Percentiles rank a stretch among this genome's conserved stretches.
Conservation (phyloP, 768 basidiomycete species). For the Chiua virens region DNA sequence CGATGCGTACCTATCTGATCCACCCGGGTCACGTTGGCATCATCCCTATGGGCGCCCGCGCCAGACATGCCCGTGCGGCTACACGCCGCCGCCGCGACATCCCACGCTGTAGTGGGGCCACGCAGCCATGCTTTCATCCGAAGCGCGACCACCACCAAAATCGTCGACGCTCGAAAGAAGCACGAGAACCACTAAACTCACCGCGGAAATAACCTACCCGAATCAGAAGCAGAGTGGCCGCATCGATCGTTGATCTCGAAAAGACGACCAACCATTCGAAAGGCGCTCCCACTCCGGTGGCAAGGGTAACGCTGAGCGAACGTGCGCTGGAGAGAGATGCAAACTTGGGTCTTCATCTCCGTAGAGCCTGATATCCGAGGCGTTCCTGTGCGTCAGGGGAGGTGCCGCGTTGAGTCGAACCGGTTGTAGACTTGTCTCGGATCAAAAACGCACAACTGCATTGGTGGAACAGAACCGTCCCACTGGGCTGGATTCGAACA, state of each 20-base stretch:
- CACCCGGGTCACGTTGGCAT: neutral
- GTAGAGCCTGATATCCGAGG: slow-evolving; percentile 27
- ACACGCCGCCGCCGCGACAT: no score
- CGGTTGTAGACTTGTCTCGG: slow-evolving; percentile 20
- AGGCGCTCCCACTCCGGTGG: slow-evolving; percentile 14
- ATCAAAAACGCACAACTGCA: no score
- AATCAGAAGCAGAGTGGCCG: neutral
- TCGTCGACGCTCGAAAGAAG: slow-evolving; percentile 5
- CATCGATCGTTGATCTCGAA: slow-evolving; percentile 24
- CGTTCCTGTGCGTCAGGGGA: slow-evolving; percentile 25
- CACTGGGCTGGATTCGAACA: slow-evolving; percentile 9
- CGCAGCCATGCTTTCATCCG: no score
- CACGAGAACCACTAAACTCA: slow-evolving; percentile 11
- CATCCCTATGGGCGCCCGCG: no score
- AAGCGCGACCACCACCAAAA: no score
- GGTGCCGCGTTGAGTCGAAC: no score
- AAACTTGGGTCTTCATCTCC: slow-evolving; percentile 27
- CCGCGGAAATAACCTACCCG: slow-evolving; percentile 25
- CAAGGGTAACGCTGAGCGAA: slow-evolving; percentile 20
- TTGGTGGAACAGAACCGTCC: slow-evolving; percentile 12
- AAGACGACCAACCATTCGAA: neutral
- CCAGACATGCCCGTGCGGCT: neutral
- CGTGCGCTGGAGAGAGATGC: slow-evolving; percentile 23
- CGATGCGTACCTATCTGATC: neutral
- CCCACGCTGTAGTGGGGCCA: no score